A percentile compares a stretch with the other conserved stretches of the same genome.
Evolutionary conservation across 2,329 filamentous ascomycete species (phyloP).

Genomic region (Cadophora malorum): DNA sequence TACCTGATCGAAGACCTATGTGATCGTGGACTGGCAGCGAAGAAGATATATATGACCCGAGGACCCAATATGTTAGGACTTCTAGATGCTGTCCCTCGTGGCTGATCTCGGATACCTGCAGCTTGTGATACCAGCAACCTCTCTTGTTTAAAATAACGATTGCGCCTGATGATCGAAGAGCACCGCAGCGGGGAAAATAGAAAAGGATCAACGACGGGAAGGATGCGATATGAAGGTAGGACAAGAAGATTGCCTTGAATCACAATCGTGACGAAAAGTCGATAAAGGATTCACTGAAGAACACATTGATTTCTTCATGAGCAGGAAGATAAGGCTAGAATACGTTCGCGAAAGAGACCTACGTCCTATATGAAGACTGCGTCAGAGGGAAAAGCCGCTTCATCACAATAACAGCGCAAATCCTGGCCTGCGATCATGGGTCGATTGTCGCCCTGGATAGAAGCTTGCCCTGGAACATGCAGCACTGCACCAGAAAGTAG

Average conservation of each 20-base stretch:
- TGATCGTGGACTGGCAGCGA: not conserved
- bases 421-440: conserved; percentile 21
- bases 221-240: conserved; percentile 12
- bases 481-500: conserved; percentile 13
- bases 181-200: not conserved
- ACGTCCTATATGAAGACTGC: conserved; percentile 15
- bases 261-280: not conserved
- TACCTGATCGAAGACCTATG: not conserved
- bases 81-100: conserved; percentile 14
- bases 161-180: not conserved
- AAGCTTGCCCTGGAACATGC: conserved; percentile 10
- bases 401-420: conserved; percentile 1
- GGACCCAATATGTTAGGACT: conserved; percentile 4
- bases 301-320: too few relatives aligned
- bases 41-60: conserved; percentile 14
- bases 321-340: not conserved
- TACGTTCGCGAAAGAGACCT: not conserved
- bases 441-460: conserved; percentile 17
- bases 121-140: conserved; percentile 22
- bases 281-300: not conserved
- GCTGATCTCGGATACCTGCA: conserved; percentile 30
- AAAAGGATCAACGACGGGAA: not conserved
- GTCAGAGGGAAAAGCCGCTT: conserved; percentile 10
- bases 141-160: not conserved
- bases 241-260: conserved; percentile 3